Evolutionary conservation across 768 basidiomycete genomes (phyloP), one percentile per base, ranked within the genome.

Genomic region (Leccinum incarnatum): DNA sequence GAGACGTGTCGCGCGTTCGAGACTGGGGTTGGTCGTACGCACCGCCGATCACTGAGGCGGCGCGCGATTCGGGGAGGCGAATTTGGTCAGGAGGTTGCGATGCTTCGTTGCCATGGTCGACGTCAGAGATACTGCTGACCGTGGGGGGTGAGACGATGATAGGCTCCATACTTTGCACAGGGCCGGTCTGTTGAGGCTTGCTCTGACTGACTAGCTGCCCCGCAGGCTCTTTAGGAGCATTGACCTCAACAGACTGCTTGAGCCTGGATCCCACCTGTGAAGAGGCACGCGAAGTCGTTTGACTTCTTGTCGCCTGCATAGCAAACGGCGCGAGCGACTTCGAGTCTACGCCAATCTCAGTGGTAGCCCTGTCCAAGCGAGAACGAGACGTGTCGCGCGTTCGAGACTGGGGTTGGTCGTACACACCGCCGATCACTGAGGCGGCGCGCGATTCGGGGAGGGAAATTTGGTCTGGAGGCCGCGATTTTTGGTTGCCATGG

Each of bases 371-470:
- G 34, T 65, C 63, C 5, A 55, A 6, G 14, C 53, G 47, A 46
- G 65, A 55, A 42, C 54, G 54, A 59, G 59, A n/a, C 50, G n/a
- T 57, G 53, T 55, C 63, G 19, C 57, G 59, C 49, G 58, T 56
- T 27, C 67, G 62, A 17, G 68, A 60, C 40, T 60, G 56, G 7
- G 66, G 65, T 34, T 67, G 67, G 36, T 72, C 70, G 12, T 40
- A 63, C 14, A 69, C 56, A 14, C 71, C 63, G 15, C 67, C 72
- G 7, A 73, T 62, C 52, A 66, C 73, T 2, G 73, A 73, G 17
- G 62, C 67, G 1, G 72, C 71, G 5, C 72, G 71, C 19, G 73
- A 71, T 45, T 61, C 55, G 14, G 72, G 71, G 17, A 72, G 66
- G 17, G 71, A 65, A 4, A 73, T 55, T 53, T 60, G 58, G 1